A percentile compares a stretch with the other conserved stretches of the same genome.
Evolutionary conservation across 306 rosid species (phyloP).

Genomic region (Nissolia schottii): DNA sequence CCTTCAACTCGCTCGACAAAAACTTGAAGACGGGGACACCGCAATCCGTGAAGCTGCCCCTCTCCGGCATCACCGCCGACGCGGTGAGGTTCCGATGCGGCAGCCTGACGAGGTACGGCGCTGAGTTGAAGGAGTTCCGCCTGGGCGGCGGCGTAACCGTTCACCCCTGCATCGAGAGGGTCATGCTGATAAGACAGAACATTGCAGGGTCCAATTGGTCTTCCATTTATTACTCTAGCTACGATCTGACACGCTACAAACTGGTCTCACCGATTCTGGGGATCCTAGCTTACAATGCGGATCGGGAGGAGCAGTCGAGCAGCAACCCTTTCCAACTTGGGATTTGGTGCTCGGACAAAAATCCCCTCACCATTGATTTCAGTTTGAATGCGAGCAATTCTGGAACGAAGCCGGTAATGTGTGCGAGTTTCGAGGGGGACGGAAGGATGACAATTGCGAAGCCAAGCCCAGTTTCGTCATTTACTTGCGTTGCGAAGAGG

Average conservation of each 20-base stretch:
- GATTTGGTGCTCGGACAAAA: constrained; percentile 54
- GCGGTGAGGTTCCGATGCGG: constrained; percentile 75
- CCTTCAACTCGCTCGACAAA: constrained; percentile 52
- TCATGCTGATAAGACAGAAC: constrained; percentile 64
- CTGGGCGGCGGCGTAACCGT: constrained; percentile 58
- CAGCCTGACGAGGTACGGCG: constrained; percentile 81
- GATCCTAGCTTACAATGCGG: constrained; percentile 79
- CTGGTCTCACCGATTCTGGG: constrained; percentile 82
- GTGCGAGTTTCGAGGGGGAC: constrained; percentile 79
- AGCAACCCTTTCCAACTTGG: constrained; percentile 81
- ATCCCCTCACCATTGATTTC: constrained; percentile 72
- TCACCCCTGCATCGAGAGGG: constrained; percentile 85
- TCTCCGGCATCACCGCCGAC: constrained; percentile 66
- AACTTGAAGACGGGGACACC: constrained; percentile 53
- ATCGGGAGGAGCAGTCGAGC: constrained; percentile 41
- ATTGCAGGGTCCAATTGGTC: constrained; percentile 82
- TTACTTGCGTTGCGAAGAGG: constrained; percentile 60
- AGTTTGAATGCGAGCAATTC: no score
- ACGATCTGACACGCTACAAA: constrained; percentile 64
- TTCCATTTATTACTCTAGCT: constrained; percentile 59
- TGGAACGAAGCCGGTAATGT: constrained; percentile 46
- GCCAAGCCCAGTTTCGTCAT: constrained; percentile 42
- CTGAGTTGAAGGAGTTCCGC: constrained; percentile 66
- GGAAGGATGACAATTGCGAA: constrained; percentile 70
- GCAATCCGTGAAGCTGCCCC: constrained; percentile 55